Conservation (phyloP, 257 asterid genomes). For the Leonotis leonurus region DNA sequence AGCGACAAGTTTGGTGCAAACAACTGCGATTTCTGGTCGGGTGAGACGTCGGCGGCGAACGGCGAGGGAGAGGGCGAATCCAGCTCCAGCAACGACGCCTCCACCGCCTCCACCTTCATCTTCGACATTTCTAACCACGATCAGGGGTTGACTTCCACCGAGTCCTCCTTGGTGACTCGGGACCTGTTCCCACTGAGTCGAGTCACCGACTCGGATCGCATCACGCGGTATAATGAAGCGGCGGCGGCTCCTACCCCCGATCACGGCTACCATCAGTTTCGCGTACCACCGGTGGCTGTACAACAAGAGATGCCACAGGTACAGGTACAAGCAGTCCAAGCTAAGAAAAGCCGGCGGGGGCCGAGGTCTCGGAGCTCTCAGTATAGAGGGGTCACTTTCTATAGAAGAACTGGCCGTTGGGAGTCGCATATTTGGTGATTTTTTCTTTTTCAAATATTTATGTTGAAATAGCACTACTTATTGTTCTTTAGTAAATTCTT, state of each 20-base stretch:
- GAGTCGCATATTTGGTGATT: conserved; percentile 50
- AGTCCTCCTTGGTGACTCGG: conserved; percentile 32
- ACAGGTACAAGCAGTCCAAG: conserved; percentile 22
- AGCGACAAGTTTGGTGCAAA: neutral
- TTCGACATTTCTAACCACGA: conserved; percentile 21
- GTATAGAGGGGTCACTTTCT: conserved; percentile 53
- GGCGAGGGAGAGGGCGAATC: conserved; percentile 28
- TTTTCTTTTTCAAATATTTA: neutral
- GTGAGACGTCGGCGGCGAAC: conserved; percentile 33
- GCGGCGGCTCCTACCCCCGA: neutral
- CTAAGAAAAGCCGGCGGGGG: conserved; percentile 42
- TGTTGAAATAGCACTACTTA: no score
- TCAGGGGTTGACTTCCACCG: conserved; percentile 9
- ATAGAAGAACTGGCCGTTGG: conserved; percentile 61
- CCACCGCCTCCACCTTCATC: conserved; percentile 26
- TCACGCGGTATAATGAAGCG: conserved; percentile 2
- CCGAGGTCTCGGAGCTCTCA: conserved; percentile 50
- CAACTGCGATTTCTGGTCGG: conserved; percentile 18
- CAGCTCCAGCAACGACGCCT: conserved; percentile 38
- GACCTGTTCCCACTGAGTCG: conserved; percentile 44
- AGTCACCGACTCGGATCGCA: conserved; percentile 9
- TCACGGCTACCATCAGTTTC: neutral
- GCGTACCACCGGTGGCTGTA: neutral
- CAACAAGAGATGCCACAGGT: conserved; percentile 23
- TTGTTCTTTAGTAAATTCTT: neutral